phyloP scores from a whole-genome alignment of 805 yeast genomes.

The Lipomyces sp. region DNA sequence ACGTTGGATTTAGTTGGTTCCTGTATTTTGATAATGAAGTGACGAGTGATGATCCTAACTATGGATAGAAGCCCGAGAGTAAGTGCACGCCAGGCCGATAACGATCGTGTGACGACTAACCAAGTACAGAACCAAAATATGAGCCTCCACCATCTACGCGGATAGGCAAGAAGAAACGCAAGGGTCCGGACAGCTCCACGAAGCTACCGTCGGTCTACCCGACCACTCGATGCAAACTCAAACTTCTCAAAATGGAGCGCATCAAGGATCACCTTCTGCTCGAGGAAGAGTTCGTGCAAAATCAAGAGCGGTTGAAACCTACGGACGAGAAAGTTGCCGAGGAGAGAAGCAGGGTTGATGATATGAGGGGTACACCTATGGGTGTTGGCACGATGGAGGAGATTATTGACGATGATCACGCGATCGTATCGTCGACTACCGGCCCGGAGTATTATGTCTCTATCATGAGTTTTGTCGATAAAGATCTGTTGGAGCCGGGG shows the following conservation, averaged over 20 bases:
- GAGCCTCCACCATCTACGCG: conserved; percentile 98
- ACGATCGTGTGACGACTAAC: neutral
- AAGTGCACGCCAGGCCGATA: conserved; percentile 19
- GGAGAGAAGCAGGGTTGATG: conserved; percentile 93
- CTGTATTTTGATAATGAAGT: neutral
- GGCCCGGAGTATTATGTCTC: conserved; percentile 98
- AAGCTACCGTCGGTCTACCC: conserved; percentile 89
- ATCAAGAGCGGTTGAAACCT: conserved; percentile 92
- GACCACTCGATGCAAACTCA: conserved; percentile 89
- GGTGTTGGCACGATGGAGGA: conserved; percentile 96
- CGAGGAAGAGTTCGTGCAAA: conserved; percentile 91
- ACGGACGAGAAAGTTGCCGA: conserved; percentile 96
- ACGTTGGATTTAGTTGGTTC: conserved; percentile 12
- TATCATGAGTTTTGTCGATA: conserved; percentile 94
- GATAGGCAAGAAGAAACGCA: conserved; percentile 84
- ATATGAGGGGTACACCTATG: conserved; percentile 94
- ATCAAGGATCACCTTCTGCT: conserved; percentile 92
- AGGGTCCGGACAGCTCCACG: conserved; percentile 84
- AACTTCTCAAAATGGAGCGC: conserved; percentile 88
- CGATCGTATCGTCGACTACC: conserved; percentile 92
- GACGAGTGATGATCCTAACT: neutral
- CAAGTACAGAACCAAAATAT: conserved; percentile 83
- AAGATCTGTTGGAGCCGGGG: conserved; percentile 94
- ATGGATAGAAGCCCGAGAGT: conserved; percentile 43
- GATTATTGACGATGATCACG: conserved; percentile 97